A percentile compares a stretch with the other conserved stretches of the same genome.
These are phyloP conservation scores for Candida argentea DNA, from an alignment of 805 yeast genomes.

Conservation along the genomic window DNA sequence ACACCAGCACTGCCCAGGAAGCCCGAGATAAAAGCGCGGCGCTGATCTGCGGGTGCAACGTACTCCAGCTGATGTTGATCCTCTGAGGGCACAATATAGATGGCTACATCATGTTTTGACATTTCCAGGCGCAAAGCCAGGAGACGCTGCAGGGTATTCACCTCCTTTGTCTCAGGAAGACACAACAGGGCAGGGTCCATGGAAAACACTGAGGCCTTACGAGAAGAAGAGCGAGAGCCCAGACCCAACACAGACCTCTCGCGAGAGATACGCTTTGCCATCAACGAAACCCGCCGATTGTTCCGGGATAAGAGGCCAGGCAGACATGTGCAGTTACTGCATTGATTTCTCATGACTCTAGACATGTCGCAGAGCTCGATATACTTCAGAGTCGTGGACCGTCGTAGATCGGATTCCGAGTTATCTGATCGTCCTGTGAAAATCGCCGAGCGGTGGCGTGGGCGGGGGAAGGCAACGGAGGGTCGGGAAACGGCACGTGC, in stretches of 20 bases:
- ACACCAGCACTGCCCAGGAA: constrained; percentile 55
- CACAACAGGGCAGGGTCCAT: constrained; percentile 33
- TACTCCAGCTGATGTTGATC: constrained; percentile 61
- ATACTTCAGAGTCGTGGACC: neutral
- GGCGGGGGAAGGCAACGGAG: constrained; percentile 1
- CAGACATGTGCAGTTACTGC: constrained; percentile 74
- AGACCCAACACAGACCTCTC: constrained; percentile 10
- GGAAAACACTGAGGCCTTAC: constrained; percentile 33
- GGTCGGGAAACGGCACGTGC: constrained; percentile 1
- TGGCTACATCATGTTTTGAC: constrained; percentile 36
- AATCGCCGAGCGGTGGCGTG: no score
- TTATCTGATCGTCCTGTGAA: no score
- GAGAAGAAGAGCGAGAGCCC: constrained; percentile 19
- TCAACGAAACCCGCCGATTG: constrained; percentile 47
- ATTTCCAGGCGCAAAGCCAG: constrained; percentile 22
- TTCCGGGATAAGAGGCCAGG: constrained; percentile 70
- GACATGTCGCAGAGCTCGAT: constrained; percentile 7
- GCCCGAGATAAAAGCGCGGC: constrained; percentile 47
- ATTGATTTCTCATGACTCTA: constrained; percentile 34
- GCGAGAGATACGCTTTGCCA: constrained; percentile 26
- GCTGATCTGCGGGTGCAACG: constrained; percentile 43
- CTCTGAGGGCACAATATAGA: constrained; percentile 52
- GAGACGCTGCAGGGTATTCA: constrained; percentile 38
- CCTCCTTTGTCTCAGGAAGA: constrained; percentile 32
- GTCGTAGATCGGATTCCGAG: no score